Evolutionary conservation across 768 basidiomycete genomes (phyloP).

Genomic region (Lactifluus subvellereus): DNA sequence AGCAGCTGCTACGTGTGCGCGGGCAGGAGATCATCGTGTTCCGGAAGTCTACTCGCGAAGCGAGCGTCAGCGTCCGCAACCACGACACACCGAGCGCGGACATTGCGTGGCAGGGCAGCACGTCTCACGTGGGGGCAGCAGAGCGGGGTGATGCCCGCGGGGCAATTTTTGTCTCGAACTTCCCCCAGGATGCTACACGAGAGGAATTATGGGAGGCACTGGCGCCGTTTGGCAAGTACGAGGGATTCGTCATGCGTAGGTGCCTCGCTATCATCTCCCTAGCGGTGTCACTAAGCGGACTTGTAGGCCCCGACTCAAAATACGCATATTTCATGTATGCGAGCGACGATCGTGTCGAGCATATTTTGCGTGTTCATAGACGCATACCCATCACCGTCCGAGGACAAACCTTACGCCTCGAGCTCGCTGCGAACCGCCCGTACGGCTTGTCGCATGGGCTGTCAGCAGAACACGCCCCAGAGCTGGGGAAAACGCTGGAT

Average conservation of each 20-base stretch:
- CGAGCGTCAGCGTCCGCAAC: not conserved
- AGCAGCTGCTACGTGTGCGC: constrained; percentile 1
- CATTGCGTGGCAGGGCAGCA: not conserved
- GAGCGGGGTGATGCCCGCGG: not conserved
- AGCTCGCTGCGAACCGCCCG: not conserved
- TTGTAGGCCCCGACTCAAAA: constrained; percentile 11
- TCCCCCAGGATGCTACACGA: not conserved
- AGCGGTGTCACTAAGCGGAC: not conserved
- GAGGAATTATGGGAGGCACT: not conserved
- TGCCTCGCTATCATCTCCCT: not conserved
- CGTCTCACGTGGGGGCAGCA: not conserved
- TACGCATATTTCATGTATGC: constrained; percentile 12
- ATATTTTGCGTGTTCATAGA: constrained; percentile 4
- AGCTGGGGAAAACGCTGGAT: not conserved
- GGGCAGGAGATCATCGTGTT: not conserved
- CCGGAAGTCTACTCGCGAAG: not conserved
- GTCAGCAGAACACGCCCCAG: not conserved
- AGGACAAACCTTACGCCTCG: not conserved
- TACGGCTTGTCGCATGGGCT: not conserved
- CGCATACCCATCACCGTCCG: constrained; percentile 5
- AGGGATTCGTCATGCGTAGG: constrained; percentile 13
- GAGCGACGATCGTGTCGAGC: not conserved
- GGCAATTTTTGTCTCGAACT: not conserved
- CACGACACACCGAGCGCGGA: no score
- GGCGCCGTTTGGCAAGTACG: not conserved